Evolutionary conservation across 169 alveolate genomes (phyloP).

Genomic region (Sarcocystis neurona): DNA sequence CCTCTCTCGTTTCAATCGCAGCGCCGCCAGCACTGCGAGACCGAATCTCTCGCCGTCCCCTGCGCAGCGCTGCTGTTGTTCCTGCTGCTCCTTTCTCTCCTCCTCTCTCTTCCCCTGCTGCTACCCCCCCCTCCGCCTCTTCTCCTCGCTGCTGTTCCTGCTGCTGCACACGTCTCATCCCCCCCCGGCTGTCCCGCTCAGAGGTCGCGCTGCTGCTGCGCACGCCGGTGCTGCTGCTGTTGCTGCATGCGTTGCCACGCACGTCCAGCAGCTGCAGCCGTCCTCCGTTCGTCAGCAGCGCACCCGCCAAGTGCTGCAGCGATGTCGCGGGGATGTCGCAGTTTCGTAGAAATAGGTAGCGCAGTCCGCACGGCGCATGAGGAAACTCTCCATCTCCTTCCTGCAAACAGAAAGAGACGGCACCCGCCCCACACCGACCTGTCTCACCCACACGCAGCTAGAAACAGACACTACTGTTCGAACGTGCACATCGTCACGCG

Average conservation of each 20-base stretch:
- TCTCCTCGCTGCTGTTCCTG: constrained; percentile 9
- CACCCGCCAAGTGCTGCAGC: constrained; percentile 37
- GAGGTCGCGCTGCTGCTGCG: background rate
- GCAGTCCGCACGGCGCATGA: constrained; percentile 35
- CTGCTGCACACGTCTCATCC: background rate
- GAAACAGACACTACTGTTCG: too few relatives aligned
- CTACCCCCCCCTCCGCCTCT: background rate
- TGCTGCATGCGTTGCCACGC: constrained; percentile 31
- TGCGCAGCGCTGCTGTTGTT: too few relatives aligned
- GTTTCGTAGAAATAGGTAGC: constrained; percentile 24
- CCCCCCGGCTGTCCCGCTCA: background rate
- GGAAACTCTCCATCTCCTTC: background rate
- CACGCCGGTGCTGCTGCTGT: background rate
- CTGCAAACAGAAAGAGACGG: background rate
- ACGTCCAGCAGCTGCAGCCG: constrained; percentile 12
- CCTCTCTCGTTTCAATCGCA: too few relatives aligned
- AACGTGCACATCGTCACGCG: too few relatives aligned
- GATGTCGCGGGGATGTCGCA: constrained; percentile 20
- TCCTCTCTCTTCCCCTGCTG: constrained; percentile 4
- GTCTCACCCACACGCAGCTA: too few relatives aligned
- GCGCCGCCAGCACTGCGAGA: too few relatives aligned
- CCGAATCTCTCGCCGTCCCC: too few relatives aligned
- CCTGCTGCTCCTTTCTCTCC: too few relatives aligned
- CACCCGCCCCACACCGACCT: too few relatives aligned
- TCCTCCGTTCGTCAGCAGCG: constrained; percentile 33